Base-by-base conservation (phyloP, 257 asterid genomes). In the Solanum lycopersicoides region DNA sequence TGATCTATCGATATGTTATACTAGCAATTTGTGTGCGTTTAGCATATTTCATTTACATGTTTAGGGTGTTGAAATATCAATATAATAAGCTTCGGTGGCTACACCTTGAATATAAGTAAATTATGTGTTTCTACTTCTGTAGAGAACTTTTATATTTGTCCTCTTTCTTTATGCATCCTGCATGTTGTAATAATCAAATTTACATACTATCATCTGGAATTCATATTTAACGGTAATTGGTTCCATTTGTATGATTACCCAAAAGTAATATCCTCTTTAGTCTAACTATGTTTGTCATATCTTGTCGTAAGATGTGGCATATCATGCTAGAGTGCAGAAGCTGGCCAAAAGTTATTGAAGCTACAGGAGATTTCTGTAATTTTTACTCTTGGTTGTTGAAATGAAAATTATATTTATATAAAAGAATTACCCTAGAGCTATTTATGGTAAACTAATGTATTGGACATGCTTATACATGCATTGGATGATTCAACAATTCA, bases 1-100 rank as follows among this genome's bases (percentile, higher is more conserved):
- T 94, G 89, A 39, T 72, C 69, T 45, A 42, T 73, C 84, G 59
- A 59, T 71, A 44, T 72, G 45, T 60, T 71, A 47, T 47, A 18
- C 2, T 23, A 84, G 21, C 83, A 28, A 44, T 35, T 69, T 34
- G 23, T 85, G 42, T 28, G 21, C 68, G 7, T 25, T 25, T 25
- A 44, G 63, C 41, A 2, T 9, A 14, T 77, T 3, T 47, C 39
- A 9, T 80, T 80, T 28, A 30, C 85, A 47, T 47, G 30, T 28
- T 47, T 30, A 80, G 20, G 83, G 28, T 80, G 7, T 80, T 80
- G 85, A 80, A 80, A 16, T 15, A 80, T 69, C 50, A 45, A 28
- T 25, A 69, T 71, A 44, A 69, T 85, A 34, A 50, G 7, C 69
- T 69, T 44, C 42, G 59, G 63, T 65, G 44, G 82, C 39, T n/a